Conservation (phyloP, 2,329 filamentous ascomycete genomes). For the Colletotrichum godetiae region DNA sequence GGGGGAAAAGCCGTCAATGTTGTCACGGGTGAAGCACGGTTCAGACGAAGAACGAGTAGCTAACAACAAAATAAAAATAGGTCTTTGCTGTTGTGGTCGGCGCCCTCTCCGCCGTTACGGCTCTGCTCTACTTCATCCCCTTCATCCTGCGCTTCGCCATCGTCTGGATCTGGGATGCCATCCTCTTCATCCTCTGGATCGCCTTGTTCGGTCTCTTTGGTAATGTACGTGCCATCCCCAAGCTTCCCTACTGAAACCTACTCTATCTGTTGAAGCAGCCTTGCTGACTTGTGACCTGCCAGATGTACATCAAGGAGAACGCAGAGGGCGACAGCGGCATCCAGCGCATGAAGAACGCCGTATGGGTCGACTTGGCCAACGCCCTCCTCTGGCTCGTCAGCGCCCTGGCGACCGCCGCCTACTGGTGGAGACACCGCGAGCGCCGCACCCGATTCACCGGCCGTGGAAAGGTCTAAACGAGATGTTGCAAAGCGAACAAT, state of each 20-base stretch:
- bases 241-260: background rate
- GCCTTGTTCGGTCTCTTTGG: conserved; percentile 87
- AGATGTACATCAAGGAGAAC: conserved; percentile 79
- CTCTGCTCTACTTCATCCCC: conserved; percentile 73
- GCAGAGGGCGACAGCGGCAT: conserved; percentile 72
- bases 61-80: conserved; percentile 47
- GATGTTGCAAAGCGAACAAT: background rate
- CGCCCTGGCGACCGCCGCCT: conserved; percentile 62
- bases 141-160: conserved; percentile 64
- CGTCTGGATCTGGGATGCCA: conserved; percentile 75
- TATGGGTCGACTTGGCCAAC: conserved; percentile 84
- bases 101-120: conserved; percentile 72
- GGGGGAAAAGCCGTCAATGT: no score
- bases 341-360: conserved; percentile 84
- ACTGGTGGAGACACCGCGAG: conserved; percentile 70
- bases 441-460: conserved; percentile 68
- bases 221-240: conserved; percentile 53
- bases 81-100: conserved; percentile 80
- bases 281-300: background rate
- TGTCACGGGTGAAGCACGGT: no score
- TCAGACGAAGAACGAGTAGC: background rate
- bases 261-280: background rate
- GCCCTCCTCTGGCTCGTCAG: conserved; percentile 81
- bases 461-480: conserved; percentile 62
- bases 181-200: conserved; percentile 84